Evolutionary conservation across 768 basidiomycete genomes (phyloP).

Genomic region (Amanita jacksonii): DNA sequence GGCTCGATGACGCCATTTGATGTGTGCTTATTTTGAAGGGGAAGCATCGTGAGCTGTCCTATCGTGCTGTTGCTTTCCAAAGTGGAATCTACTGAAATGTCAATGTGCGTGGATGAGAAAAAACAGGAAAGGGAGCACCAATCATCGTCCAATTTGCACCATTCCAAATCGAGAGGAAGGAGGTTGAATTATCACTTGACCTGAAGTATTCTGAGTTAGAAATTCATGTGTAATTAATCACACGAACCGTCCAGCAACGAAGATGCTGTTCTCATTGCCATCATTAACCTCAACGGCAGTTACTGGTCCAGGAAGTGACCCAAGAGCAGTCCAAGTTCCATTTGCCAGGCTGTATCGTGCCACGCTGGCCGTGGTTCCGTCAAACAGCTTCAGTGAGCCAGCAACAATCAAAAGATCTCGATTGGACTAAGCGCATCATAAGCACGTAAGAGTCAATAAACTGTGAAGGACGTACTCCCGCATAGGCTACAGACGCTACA

Average conservation of each 20-base stretch:
- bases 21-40: conserved; percentile 67
- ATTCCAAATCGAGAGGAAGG: conserved; percentile 83
- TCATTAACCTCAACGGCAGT: conserved; percentile 83
- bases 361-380: conserved; percentile 59
- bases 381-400: conserved; percentile 65
- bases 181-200: conserved; percentile 44
- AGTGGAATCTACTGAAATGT: conserved; percentile 36
- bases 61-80: conserved; percentile 53
- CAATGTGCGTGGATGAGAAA: conserved; percentile 5
- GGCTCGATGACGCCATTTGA: conserved; percentile 63
- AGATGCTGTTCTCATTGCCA: conserved; percentile 74
- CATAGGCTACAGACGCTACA: conserved; percentile 67
- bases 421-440: too few relatives aligned
- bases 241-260: conserved; percentile 80
- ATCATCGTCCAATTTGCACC: conserved; percentile 66
- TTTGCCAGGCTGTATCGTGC: conserved; percentile 66
- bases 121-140: conserved; percentile 28
- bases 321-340: conserved; percentile 64
- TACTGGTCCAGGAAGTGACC: conserved; percentile 78
- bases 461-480: conserved; percentile 60
- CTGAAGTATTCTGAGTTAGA: conserved; percentile 21
- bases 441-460: too few relatives aligned
- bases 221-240: not conserved
- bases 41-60: conserved; percentile 85
- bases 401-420: conserved; percentile 67